phyloP scores from a whole-genome alignment of 495 filamentous ascomycete species.

The Delitschia confertaspora region DNA sequence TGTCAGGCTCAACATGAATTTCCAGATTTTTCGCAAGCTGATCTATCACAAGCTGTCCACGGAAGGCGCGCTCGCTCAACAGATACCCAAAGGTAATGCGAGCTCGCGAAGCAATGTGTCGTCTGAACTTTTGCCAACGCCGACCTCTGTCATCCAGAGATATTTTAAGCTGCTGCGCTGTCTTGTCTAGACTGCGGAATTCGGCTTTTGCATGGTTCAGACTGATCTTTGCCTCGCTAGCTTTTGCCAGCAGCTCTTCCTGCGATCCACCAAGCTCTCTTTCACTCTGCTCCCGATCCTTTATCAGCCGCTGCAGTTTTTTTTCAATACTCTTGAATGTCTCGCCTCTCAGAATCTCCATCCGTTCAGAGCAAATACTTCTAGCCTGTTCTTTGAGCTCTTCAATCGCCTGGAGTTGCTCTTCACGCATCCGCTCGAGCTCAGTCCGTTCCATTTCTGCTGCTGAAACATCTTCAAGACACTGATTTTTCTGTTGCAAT shows the following conservation, averaged over 20 bases:
- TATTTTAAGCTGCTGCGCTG: slow-evolving; percentile 49
- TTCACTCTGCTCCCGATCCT: slow-evolving; percentile 46
- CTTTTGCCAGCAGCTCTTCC: slow-evolving; percentile 52
- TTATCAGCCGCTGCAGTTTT: slow-evolving; percentile 51
- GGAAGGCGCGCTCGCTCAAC: slow-evolving; percentile 78
- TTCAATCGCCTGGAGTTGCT: slow-evolving; percentile 40
- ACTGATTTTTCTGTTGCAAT: slow-evolving; percentile 58
- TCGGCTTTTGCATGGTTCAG: slow-evolving; percentile 41
- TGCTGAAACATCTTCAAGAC: slow-evolving; percentile 44
- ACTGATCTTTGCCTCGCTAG: slow-evolving; percentile 36
- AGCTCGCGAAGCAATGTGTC: slow-evolving; percentile 72
- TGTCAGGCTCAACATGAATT: slow-evolving; percentile 74
- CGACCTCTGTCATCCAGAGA: slow-evolving; percentile 60
- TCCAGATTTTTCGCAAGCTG: slow-evolving; percentile 65
- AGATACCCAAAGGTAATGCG: slow-evolving; percentile 80
- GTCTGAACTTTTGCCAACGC: slow-evolving; percentile 73
- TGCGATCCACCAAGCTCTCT: slow-evolving; percentile 55
- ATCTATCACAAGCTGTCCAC: slow-evolving; percentile 69
- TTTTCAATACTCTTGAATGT: slow-evolving; percentile 53
- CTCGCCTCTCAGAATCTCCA: slow-evolving; percentile 60
- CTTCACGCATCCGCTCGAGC: slow-evolving; percentile 42
- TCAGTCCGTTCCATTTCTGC: slow-evolving; percentile 41
- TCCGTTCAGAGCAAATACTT: slow-evolving; percentile 48
- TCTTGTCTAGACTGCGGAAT: slow-evolving; percentile 42
- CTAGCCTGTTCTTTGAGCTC: slow-evolving; percentile 52